These are phyloP conservation scores for Pelargonium myrrhifolium DNA, from an alignment of 441 rosid species.

Conservation along the genomic window DNA sequence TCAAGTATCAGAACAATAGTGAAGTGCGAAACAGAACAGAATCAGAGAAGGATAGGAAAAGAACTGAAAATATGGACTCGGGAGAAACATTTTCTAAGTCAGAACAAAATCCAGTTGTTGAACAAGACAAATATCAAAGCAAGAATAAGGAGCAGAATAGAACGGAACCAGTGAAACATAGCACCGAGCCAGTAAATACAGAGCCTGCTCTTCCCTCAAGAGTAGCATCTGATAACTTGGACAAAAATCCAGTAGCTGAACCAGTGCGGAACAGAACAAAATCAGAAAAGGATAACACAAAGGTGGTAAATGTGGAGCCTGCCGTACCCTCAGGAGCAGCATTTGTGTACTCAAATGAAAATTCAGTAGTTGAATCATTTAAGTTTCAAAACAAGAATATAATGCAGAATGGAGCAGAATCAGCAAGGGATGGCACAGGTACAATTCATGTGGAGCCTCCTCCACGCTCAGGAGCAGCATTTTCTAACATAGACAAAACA, in stretches of 20 bases:
- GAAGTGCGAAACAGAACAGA: conserved; percentile 29
- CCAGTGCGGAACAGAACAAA: background rate
- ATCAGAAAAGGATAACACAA: background rate
- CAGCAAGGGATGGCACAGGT: background rate
- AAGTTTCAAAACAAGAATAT: conserved; percentile 20
- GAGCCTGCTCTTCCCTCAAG: background rate
- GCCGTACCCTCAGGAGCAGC: conserved; percentile 15
- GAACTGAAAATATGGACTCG: conserved; percentile 19
- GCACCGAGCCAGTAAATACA: background rate
- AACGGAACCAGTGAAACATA: background rate
- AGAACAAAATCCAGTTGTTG: conserved; percentile 17
- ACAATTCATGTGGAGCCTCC: conserved; percentile 12
- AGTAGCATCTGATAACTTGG: background rate
- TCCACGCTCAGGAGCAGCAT: conserved; percentile 14
- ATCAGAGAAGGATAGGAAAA: conserved; percentile 19
- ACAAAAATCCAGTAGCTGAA: background rate
- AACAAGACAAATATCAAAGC: conserved; percentile 20
- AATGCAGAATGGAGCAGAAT: background rate
- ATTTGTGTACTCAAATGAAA: conserved; percentile 17
- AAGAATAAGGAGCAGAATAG: background rate
- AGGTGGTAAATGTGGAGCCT: conserved; percentile 10
- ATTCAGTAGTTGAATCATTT: conserved; percentile 18
- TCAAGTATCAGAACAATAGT: background rate
- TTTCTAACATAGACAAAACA: conserved; percentile 18
- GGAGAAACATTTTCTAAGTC: conserved; percentile 15